These are phyloP conservation scores for Calocera viscosa DNA, from an alignment of 768 basidiomycete genomes.

Conservation along the genomic window DNA sequence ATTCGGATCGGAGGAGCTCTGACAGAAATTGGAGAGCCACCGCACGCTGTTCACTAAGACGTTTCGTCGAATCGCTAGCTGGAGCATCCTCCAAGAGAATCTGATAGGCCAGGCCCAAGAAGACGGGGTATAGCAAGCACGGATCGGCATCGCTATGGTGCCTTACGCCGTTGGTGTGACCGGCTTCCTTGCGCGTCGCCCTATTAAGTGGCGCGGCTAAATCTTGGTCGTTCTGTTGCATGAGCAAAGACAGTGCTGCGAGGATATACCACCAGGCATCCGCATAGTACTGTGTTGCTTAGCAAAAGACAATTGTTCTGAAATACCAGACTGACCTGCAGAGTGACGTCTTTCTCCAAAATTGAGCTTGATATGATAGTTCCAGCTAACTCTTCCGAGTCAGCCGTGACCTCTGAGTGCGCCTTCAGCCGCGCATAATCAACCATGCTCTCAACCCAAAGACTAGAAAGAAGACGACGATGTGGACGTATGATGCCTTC, in stretches of 20 bases:
- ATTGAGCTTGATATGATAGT: slow-evolving; percentile 76
- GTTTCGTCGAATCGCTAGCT: slow-evolving; percentile 47
- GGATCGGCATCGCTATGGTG: slow-evolving; percentile 51
- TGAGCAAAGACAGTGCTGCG: slow-evolving; percentile 69
- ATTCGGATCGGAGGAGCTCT: slow-evolving; percentile 58
- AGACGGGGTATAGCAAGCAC: slow-evolving; percentile 56
- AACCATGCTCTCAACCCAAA: slow-evolving; percentile 80
- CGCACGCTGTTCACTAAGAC: slow-evolving; percentile 51
- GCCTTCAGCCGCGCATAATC: slow-evolving; percentile 87
- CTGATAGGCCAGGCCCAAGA: slow-evolving; percentile 84
- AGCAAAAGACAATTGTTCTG: slow-evolving; percentile 14
- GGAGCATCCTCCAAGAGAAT: slow-evolving; percentile 31
- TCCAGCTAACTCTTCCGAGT: slow-evolving; percentile 51
- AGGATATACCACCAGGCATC: slow-evolving; percentile 71
- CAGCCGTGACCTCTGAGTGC: slow-evolving; percentile 75
- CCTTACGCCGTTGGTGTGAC: slow-evolving; percentile 14
- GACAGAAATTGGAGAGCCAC: neutral
- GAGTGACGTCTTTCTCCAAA: slow-evolving; percentile 75
- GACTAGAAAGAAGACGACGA: slow-evolving; percentile 52
- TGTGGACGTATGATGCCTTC: slow-evolving; percentile 72
- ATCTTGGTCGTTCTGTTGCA: slow-evolving; percentile 55
- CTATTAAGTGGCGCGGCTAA: slow-evolving; percentile 77
- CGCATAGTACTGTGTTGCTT: slow-evolving; percentile 62
- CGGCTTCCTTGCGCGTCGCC: slow-evolving; percentile 30
- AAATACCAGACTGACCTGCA: slow-evolving; percentile 47